phyloP scores from a whole-genome alignment of 208 protist species.

The Trichomonas tenax region DNA sequence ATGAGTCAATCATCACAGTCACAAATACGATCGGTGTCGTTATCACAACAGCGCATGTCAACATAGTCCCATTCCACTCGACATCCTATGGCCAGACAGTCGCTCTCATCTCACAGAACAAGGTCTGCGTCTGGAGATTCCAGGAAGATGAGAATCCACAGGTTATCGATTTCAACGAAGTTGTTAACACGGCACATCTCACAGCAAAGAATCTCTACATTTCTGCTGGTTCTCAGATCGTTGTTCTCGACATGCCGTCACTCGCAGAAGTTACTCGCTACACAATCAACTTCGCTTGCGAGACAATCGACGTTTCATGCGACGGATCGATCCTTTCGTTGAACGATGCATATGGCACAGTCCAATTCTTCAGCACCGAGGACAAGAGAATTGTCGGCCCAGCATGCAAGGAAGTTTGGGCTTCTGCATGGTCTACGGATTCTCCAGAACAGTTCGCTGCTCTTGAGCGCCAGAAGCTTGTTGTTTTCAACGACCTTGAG shows the following conservation, averaged over 20 bases:
- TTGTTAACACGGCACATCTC: not conserved
- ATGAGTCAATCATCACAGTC: not conserved
- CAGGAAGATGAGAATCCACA: not conserved
- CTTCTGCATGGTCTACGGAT: constrained; percentile 40
- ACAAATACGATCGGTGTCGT: not conserved
- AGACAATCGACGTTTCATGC: not conserved
- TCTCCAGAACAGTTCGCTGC: constrained; percentile 68
- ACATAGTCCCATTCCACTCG: not conserved
- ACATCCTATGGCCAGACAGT: not conserved
- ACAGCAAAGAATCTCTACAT: not conserved
- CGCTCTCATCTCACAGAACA: not conserved
- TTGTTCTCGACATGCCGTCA: not conserved
- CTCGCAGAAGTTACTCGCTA: not conserved
- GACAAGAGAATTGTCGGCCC: not conserved
- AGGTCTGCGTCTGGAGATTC: not conserved
- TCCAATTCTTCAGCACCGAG: not conserved
- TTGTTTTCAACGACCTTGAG: constrained; percentile 61
- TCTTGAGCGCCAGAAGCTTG: constrained; percentile 52
- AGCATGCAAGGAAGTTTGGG: not conserved
- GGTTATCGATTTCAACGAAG: not conserved
- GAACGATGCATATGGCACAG: not conserved
- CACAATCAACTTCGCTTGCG: not conserved
- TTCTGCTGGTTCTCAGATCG: not conserved
- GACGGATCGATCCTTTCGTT: not conserved
- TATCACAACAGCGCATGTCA: not conserved